Evolutionary conservation across 805 yeast genomes (phyloP), one percentile per base, ranked within the genome.

Genomic region (Yamadazyma takamatsuzukensis): DNA sequence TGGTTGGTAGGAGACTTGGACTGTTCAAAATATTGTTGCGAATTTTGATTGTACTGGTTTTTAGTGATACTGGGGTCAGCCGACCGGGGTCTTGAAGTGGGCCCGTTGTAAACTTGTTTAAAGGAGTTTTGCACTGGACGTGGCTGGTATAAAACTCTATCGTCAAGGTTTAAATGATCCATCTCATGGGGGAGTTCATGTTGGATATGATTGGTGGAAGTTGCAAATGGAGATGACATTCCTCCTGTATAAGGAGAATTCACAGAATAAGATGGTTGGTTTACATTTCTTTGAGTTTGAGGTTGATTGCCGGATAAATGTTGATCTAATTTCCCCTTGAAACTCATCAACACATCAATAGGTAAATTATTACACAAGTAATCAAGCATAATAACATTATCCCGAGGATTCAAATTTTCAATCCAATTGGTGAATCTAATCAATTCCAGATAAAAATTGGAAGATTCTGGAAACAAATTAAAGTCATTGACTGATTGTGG

Each of bases 361-460:
- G 76, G 70, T 43, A 77, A 54, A 37, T 62, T 61, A 29, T 68
- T 58, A 37, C 78, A 59, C 51, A 77, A 54, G 48, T 74, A 70
- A 44, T 76, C 82, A 38, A 76, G 63, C 54, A 75, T 70, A 30
- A 72, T 59, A 35, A 71, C 59, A 43, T 65, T 74, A 40, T 77
- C 80, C 28, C 64, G 66, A n/a, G 73, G 65, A 29, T 59, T 63
- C 51, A 78, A 60, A 41, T 60, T 61, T 32, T 66, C 66, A 39
- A 74, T 59, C 80, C 80, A 75, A 39, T 59, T 61, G 41, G 72
- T 64, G 41, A 72, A 59, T 40, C 66, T 67, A 34, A 67, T 59
- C 47, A 76, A 61, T 44, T 77, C 81, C 48, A 60, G 70, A 43
- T 67, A 70, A 47, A 73, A 73, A 19, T 43, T 45, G 30, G 18